phyloP scores from a whole-genome alignment of 106 monocot species.

The Triglochin maritima region DNA sequence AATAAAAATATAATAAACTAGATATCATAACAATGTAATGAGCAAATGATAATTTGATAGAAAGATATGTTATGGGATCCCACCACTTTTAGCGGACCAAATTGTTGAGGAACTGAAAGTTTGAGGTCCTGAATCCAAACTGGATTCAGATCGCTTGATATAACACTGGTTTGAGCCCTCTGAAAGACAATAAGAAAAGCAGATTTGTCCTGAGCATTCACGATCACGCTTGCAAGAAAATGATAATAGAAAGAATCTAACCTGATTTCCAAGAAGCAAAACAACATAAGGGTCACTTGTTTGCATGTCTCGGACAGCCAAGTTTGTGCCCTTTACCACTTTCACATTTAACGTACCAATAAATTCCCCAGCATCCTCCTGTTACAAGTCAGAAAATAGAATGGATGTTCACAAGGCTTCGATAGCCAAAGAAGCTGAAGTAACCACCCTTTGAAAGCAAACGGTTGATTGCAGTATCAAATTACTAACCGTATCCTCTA shows the following conservation, averaged over 20 bases:
- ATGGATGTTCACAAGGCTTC: no score
- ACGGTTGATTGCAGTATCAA: neutral
- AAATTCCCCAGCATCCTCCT: no score
- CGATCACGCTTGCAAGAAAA: no score
- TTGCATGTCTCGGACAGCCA: no score
- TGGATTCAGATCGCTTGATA: conserved; percentile 75
- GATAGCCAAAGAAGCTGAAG: no score
- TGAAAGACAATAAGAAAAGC: conserved; percentile 15
- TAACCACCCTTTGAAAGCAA: no score
- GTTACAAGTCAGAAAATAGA: no score
- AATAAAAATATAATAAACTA: neutral
- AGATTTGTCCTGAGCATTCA: neutral
- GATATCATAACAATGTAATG: neutral
- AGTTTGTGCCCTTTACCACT: no score
- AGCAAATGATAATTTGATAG: neutral
- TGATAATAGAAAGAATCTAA: no score
- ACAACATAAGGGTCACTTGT: no score
- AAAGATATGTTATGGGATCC: conserved; percentile 1
- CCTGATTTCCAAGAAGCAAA: no score
- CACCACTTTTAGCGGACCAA: conserved; percentile 74
- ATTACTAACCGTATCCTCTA: conserved; percentile 18
- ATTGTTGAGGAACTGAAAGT: conserved; percentile 61
- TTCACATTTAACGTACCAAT: no score
- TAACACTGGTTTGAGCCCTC: conserved; percentile 59
- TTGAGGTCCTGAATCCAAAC: conserved; percentile 85